These are phyloP conservation scores for Citrus trifoliata DNA, from an alignment of 345 rosid species.

Conservation along the genomic window DNA sequence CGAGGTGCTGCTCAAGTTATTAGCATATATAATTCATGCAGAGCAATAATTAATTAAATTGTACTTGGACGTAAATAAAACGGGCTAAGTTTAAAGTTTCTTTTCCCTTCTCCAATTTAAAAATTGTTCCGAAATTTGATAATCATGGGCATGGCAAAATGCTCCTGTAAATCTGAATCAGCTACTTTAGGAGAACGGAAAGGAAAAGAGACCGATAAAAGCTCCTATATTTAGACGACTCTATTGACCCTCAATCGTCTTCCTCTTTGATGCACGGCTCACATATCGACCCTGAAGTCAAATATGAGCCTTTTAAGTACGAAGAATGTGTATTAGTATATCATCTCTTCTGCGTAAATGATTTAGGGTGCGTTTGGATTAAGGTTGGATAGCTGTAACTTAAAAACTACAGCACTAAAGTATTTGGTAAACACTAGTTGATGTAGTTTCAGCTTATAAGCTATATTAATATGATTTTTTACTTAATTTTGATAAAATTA, in stretches of 20 bases:
- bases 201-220: too few species aligned
- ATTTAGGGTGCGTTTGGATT: too few species aligned
- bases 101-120: neutral
- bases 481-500: too few species aligned
- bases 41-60: too few species aligned
- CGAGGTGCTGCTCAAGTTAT: neutral
- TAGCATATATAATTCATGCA: neutral
- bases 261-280: neutral
- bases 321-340: neutral
- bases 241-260: neutral
- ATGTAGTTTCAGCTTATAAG: accelerated
- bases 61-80: neutral
- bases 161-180: neutral
- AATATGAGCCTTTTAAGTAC: neutral
- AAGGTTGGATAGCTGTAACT: too few species aligned
- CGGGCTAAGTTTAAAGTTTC: neutral
- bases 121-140: neutral
- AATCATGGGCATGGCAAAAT: neutral
- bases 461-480: too few species aligned
- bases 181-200: neutral
- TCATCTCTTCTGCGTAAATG: neutral
- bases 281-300: neutral
- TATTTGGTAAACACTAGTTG: accelerated
- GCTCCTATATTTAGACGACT: neutral
- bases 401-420: too few species aligned